Base-by-base conservation (phyloP, 2,329 filamentous ascomycete genomes). In the Onygenales sp. region DNA sequence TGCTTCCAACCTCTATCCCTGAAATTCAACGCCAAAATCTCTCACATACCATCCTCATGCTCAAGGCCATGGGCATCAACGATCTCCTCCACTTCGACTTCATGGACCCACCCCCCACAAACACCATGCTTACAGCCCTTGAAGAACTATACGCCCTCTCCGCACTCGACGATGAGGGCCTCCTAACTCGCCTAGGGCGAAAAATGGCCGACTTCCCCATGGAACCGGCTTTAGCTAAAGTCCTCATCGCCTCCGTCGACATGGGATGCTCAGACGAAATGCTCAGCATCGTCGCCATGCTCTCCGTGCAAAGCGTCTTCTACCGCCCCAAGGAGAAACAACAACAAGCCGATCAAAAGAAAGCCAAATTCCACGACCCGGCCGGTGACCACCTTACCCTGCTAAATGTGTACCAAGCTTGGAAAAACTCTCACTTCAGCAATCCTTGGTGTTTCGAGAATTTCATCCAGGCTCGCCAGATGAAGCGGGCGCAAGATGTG, bases 121-220 rank as follows among this genome's bases (percentile, higher is more conserved):
- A 97, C 64, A 97, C 93, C 10, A 96, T 97, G 89, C 80, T 98
- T 58, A 95, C 90, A 49, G 93, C 93, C 0, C 76, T 98, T 3
- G 94, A 98, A 71, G 93, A 97, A 66, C 78, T 98, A 0, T 98
- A 98, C 65, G 89, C 90, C 0, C 76, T 98, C 9, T 89, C 86
- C 3, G 92, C 92, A 0, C 78, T 98, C 0, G 93, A 98, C 59
- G 92, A 98, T 63, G 93, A 98, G 78, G 93, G 93, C 11, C 78
- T 98, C 0, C 75, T 98, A 2, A 98, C 93, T 0, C 84, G 93
- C 6, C 79, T 95, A 1, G 93, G 93, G 7, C 83, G 93, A 45
- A 95, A 96, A 69, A 97, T 98, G 92, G 91, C 93, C 9, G 92
- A 98, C 65, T 97, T 97, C 69, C 93, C 93, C 0, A 97, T 97